phyloP scores from a whole-genome alignment of 1,284 basidiomycete genomes.

The Ceratobasidium papillatum region DNA sequence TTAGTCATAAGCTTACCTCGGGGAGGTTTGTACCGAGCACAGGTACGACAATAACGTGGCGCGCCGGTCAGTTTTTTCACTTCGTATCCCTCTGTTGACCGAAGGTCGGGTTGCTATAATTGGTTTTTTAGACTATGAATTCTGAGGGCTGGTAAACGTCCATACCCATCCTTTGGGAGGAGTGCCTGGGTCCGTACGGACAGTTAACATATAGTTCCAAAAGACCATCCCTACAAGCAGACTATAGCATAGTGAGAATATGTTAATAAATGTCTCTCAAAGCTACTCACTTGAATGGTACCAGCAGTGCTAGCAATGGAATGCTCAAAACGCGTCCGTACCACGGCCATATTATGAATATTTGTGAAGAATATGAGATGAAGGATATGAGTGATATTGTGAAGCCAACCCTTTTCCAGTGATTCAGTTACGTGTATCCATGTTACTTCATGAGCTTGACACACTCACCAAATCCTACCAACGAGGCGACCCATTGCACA shows the following conservation, averaged over 20 bases:
- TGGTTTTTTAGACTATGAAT: background rate
- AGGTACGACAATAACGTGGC: constrained; percentile 85
- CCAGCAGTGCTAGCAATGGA: constrained; percentile 74
- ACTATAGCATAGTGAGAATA: constrained; percentile 56
- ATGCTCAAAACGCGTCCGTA: constrained; percentile 76
- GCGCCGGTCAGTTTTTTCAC: constrained; percentile 84
- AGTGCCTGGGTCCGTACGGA: constrained; percentile 81
- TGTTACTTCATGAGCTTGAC: background rate
- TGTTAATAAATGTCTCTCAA: background rate
- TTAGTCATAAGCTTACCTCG: constrained; percentile 49
- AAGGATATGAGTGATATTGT: constrained; percentile 85
- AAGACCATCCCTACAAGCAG: constrained; percentile 77
- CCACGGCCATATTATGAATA: constrained; percentile 93
- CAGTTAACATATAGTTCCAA: constrained; percentile 88
- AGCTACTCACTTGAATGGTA: constrained; percentile 86
- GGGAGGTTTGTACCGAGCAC: constrained; percentile 75
- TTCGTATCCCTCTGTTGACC: constrained; percentile 75
- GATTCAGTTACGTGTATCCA: background rate
- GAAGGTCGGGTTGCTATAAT: constrained; percentile 75
- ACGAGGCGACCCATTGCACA: constrained; percentile 36
- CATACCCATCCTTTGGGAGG: constrained; percentile 84
- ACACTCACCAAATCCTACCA: constrained; percentile 34
- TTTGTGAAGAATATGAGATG: constrained; percentile 87
- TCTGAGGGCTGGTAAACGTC: background rate
- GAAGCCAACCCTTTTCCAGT: constrained; percentile 62